Evolutionary conservation across 768 basidiomycete species (phyloP), one percentile per base, ranked within the genome.

Genomic region (Termitomyces sp.): DNA sequence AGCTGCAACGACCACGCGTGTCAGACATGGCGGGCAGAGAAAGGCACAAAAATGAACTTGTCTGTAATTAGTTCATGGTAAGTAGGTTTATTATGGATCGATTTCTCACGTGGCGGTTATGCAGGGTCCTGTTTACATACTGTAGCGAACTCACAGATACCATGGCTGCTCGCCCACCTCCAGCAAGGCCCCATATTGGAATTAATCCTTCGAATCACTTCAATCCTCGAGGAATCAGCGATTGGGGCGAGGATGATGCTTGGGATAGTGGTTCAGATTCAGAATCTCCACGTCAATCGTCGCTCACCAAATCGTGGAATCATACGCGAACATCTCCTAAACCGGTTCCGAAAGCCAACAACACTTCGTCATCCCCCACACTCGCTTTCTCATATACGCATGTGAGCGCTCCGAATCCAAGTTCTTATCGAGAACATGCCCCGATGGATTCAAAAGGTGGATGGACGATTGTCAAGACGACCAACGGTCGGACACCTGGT

Each of bases 191-290:
- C 49, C 89, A 91, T 75, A 83, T 88, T 63, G 88, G 82, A 46
- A 76, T 91, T 46, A 81, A 84, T 62, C 78, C 87, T 6, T 79
- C 80, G 60, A 81, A 63, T 55, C 79, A 75, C 66, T 82, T 74
- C 60, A 53, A 70, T 52, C 64, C 71, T 50, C 68, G 66, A 36
- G 73, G 74, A 54, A 61, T 67, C 20, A 69, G 78, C 39, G 89
- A 91, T 57, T 89, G 90, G 88, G 89, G 77, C n/a, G 91, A 92
- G 71, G 91, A 93, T 69, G 91, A 94, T 71, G 90, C 85, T 50
- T 94, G 91, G 91, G 91, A 93, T 75, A 89, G 87, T 67, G 80
- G 83, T 55, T 92, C 91, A 18, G 91, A 93, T 75, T 87, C 86
- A 50, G 90, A 91, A 73, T 87, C 84, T 57, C 84, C 83, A 59